Percentiles rank a stretch among this genome's conserved stretches.
Evolutionary conservation across 2,329 filamentous ascomycete genomes (phyloP).

Genomic region (Epichloe coenophiala): DNA sequence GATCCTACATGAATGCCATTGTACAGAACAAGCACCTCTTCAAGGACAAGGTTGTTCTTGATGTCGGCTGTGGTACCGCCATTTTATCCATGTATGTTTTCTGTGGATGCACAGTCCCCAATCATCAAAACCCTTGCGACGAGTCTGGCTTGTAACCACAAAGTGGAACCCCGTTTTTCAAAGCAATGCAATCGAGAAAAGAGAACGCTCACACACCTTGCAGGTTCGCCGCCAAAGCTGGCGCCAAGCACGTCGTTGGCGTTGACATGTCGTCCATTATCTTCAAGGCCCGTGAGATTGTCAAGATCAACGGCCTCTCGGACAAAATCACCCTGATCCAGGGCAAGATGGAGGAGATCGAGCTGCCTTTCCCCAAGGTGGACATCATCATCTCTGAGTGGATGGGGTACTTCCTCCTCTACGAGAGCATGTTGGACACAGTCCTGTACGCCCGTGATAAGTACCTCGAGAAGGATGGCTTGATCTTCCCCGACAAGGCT

Average conservation of each 20-base stretch:
- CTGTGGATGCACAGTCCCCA: neutral
- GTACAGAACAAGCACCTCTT: conserved; percentile 93
- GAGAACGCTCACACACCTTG: neutral
- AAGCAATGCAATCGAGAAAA: neutral
- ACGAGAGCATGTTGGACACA: conserved; percentile 98
- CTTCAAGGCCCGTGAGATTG: conserved; percentile 94
- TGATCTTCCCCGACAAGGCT: conserved; percentile 98
- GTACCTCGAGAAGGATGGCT: conserved; percentile 72
- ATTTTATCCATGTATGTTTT: conserved; percentile 88
- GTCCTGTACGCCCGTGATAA: conserved; percentile 91
- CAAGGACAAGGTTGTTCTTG: conserved; percentile 72
- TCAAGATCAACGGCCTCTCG: conserved; percentile 77
- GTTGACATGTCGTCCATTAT: conserved; percentile 99
- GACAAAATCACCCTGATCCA: conserved; percentile 96
- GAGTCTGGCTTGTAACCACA: neutral
- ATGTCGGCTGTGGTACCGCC: conserved; percentile 92
- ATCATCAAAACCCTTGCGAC: neutral
- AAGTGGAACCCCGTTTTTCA: neutral
- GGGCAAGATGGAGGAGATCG: conserved; percentile 99
- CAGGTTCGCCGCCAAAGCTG: conserved; percentile 93
- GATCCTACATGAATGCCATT: conserved; percentile 94
- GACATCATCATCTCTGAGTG: conserved; percentile 99
- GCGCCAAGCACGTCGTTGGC: conserved; percentile 95
- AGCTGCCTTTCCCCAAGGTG: conserved; percentile 84
- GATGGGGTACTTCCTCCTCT: conserved; percentile 99